Conservation (phyloP, 2,329 filamentous ascomycete genomes). For the Curvularia hawaiiensis region DNA sequence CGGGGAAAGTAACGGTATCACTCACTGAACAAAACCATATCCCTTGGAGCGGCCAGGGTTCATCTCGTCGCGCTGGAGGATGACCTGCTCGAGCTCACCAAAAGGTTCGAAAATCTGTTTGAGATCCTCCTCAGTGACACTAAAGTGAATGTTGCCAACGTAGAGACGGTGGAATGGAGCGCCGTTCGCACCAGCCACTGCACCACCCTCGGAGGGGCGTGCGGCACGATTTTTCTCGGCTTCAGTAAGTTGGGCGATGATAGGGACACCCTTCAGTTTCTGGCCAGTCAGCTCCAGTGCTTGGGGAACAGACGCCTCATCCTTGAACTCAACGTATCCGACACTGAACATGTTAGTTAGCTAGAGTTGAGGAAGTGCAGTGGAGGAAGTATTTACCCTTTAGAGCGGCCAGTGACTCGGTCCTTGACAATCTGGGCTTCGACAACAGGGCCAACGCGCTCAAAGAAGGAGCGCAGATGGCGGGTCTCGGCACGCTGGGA, state of each 20-base stretch:
- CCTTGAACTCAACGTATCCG: constrained; percentile 98
- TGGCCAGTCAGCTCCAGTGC: constrained; percentile 98
- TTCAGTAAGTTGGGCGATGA: constrained; percentile 97
- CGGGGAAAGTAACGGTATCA: constrained; percentile 30
- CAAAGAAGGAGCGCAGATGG: constrained; percentile 93
- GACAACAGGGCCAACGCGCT: constrained; percentile 91
- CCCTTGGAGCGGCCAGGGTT: constrained; percentile 63
- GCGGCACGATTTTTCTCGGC: constrained; percentile 99
- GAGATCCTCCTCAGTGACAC: constrained; percentile 94
- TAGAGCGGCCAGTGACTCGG: constrained; percentile 92
- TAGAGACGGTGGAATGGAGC: constrained; percentile 98
- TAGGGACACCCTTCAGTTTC: constrained; percentile 96
- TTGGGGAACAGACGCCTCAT: constrained; percentile 89
- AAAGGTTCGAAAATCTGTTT: constrained; percentile 98
- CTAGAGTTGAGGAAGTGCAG: constrained; percentile 4
- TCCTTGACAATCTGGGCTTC: constrained; percentile 99
- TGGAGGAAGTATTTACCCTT: constrained; percentile 71
- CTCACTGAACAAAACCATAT: constrained; percentile 98
- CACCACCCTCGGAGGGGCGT: constrained; percentile 66
- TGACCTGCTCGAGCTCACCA: constrained; percentile 95
- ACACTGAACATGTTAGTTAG: constrained; percentile 71
- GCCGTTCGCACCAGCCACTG: constrained; percentile 73
- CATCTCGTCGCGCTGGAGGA: constrained; percentile 96
- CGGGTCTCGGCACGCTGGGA: constrained; percentile 90
- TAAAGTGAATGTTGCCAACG: constrained; percentile 99